Percentiles rank a stretch among this genome's conserved stretches.
Conservation (phyloP, 2,329 filamentous ascomycete species). For the Aspergillus sp. region DNA sequence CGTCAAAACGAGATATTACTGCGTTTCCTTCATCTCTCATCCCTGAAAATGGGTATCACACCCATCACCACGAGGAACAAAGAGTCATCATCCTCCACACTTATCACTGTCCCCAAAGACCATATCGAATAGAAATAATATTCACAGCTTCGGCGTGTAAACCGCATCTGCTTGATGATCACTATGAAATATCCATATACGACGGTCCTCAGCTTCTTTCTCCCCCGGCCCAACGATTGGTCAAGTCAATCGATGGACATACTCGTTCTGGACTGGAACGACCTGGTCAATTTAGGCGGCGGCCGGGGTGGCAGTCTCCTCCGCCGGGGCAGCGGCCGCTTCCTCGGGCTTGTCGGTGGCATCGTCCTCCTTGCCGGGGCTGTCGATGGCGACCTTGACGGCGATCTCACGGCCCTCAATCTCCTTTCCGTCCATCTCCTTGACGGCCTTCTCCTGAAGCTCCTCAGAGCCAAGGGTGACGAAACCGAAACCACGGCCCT, state of each 20-base stretch:
- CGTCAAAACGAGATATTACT: not conserved
- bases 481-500: conserved; percentile 98
- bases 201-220: conserved; percentile 4
- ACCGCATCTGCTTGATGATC: conserved; percentile 9
- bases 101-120: conserved; percentile 1
- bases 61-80: too few species aligned
- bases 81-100: too few species aligned
- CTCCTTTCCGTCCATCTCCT: conserved; percentile 99
- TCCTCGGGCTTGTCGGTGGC: conserved; percentile 48
- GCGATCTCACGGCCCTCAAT: conserved; percentile 98
- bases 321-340: conserved; percentile 27
- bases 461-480: conserved; percentile 94
- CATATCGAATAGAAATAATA: conserved; percentile 22
- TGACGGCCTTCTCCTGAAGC: conserved; percentile 92
- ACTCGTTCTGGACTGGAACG: conserved; percentile 16
- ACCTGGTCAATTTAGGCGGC: conserved; percentile 30
- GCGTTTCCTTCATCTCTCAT: conserved; percentile 1
- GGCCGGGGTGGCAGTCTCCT: conserved; percentile 39
- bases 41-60: not conserved
- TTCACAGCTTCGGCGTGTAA: conserved; percentile 11
- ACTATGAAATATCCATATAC: conserved; percentile 23
- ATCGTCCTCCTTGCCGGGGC: conserved; percentile 96
- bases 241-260: not conserved
- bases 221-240: conserved; percentile 5
- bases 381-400: conserved; percentile 99